Evolutionary conservation across 139 green algal species (phyloP).

Genomic region (Eudorina sp.): DNA sequence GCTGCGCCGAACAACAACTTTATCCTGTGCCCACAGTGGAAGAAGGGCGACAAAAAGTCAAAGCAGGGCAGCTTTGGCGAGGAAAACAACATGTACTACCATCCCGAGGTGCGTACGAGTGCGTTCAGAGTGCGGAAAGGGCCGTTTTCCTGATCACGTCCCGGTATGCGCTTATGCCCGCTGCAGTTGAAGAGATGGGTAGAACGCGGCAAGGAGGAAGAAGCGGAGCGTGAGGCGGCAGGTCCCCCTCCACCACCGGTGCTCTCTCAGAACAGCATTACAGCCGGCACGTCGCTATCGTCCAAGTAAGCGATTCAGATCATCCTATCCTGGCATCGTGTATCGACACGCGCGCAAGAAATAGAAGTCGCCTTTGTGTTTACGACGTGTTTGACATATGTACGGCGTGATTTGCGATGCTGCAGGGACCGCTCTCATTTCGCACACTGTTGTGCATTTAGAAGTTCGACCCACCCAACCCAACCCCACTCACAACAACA

Average conservation of each 20-base stretch:
- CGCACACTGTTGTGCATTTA: no score
- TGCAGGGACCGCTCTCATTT: no score
- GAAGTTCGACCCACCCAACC: no score
- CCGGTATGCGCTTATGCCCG: background rate
- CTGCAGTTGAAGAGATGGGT: slow-evolving; percentile 62
- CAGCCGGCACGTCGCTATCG: background rate
- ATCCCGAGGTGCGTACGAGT: slow-evolving; percentile 19
- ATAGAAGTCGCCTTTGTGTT: no score
- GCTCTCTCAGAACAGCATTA: background rate
- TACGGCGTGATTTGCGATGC: no score
- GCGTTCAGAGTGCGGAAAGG: background rate
- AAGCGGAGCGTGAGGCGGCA: slow-evolving; percentile 46
- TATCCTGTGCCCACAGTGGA: slow-evolving; percentile 7
- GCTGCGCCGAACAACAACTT: no score
- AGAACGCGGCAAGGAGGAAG: slow-evolving; percentile 59
- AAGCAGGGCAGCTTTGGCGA: slow-evolving; percentile 37
- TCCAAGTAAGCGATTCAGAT: slow-evolving; percentile 41
- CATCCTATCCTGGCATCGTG: no score
- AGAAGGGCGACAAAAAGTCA: background rate
- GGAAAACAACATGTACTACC: slow-evolving; percentile 49
- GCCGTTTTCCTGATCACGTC: background rate
- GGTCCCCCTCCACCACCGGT: slow-evolving; percentile 45
- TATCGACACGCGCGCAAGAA: no score
- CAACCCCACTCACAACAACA: no score
- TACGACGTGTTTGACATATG: no score